Evolutionary conservation across 2,329 filamentous ascomycete species (phyloP), one percentile per base, ranked within the genome.

Genomic region (Ceratocystis ficicola): DNA sequence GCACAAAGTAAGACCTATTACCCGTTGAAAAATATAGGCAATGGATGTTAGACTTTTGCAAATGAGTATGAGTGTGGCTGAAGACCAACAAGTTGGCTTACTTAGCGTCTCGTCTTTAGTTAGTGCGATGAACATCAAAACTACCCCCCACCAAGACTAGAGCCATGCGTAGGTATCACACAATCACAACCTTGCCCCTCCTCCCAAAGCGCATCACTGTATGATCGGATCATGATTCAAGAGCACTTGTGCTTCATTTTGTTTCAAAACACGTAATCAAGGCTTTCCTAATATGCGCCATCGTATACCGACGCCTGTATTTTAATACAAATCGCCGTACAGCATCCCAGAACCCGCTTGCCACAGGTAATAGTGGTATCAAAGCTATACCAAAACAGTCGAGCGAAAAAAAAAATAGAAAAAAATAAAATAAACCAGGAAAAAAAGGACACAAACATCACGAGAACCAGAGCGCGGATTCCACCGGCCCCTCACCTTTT

Each of bases 1-100:
- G 63, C 73, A 72, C 44, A 70, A 72, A 36, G 71, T 74, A 57
- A 84, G 76, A 3, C 78, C 74, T 80, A 83, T 82, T 57, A 64
- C 36, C 48, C 6, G 12, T 5, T 25, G 15, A 17, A n/a, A 8
- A n/a, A 59, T 36, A 52, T 59, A 32, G 20, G 22, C 10, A 55
- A 41, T 12, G 3, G 5, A 25, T 10, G 36, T 59, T 60, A 25
- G 52, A 50, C 44, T 41, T 28, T 1, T 36, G 2, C 17, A 46
- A 7, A 22, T 50, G 20, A 60, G 3, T 44, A 12, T 28, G 22
- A n/a, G 32, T 50, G 17, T 57, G n/a, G 5, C 22, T 22, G 1
- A 30, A 30, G 3, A 64, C n/a, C 28, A n/a, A 25, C 15, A 32
- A 22, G 15, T 52, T 3, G 4, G 12, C n/a, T 55, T 55, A 10